Evolutionary conservation across 2,329 filamentous ascomycete genomes (phyloP).

Genomic region (Pseudogymnoascus sp.): DNA sequence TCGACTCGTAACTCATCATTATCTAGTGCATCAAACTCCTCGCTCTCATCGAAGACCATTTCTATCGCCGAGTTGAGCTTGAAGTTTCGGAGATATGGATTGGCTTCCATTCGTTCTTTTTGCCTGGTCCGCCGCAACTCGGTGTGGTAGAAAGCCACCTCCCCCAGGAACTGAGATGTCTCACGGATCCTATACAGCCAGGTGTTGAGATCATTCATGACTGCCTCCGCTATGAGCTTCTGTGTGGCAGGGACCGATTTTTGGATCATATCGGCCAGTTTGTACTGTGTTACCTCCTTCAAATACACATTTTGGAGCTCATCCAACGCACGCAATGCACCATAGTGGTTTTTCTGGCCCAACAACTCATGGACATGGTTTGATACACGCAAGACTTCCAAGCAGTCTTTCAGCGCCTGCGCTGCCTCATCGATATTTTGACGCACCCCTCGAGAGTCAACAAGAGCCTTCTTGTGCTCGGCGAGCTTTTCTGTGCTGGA

Average conservation of each 20-base stretch:
- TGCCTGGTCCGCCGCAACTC: slow-evolving; percentile 77
- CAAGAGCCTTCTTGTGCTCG: slow-evolving; percentile 86
- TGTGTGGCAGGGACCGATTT: slow-evolving; percentile 90
- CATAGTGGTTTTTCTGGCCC: slow-evolving; percentile 90
- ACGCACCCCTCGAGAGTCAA: slow-evolving; percentile 83
- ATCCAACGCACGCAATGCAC: slow-evolving; percentile 84
- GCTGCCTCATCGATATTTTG: slow-evolving; percentile 95
- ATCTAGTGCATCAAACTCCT: slow-evolving; percentile 91
- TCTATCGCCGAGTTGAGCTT: slow-evolving; percentile 94
- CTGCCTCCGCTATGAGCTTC: slow-evolving; percentile 87
- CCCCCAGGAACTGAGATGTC: slow-evolving; percentile 89
- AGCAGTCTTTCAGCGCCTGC: slow-evolving; percentile 78
- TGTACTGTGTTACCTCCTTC: slow-evolving; percentile 90
- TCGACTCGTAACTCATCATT: slow-evolving; percentile 94
- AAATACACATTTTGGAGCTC: slow-evolving; percentile 95
- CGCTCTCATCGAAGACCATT: slow-evolving; percentile 86
- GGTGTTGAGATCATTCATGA: slow-evolving; percentile 94
- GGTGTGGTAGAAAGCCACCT: slow-evolving; percentile 95
- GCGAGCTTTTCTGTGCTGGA: slow-evolving; percentile 89
- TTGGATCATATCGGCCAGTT: slow-evolving; percentile 91
- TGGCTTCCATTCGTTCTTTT: slow-evolving; percentile 70
- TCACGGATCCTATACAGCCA: slow-evolving; percentile 95
- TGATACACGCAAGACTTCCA: slow-evolving; percentile 85
- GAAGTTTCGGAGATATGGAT: slow-evolving; percentile 71
- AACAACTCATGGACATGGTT: slow-evolving; percentile 92